Base-by-base conservation (phyloP, 1,284 basidiomycete species). In the Peniophora sp. region DNA sequence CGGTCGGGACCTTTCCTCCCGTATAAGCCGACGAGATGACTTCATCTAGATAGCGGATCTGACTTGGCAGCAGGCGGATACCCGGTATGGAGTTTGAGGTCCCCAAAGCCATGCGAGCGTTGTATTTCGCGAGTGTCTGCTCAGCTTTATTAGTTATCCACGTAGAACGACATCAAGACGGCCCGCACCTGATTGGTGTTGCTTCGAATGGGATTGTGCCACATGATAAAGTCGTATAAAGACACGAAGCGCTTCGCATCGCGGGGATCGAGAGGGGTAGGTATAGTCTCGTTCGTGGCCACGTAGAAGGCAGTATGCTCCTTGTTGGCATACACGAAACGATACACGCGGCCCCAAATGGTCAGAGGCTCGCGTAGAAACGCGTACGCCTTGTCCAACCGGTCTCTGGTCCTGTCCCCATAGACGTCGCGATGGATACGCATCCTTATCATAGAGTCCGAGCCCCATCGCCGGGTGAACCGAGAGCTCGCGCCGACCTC, bases 61-160 rank as follows among this genome's bases (percentile, higher is more conserved):
- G 49, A 3, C 52, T 50, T 1, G 52, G 50, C 0, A 56, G 34
- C 3, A 73, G 50, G 1, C 57, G 53, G 1, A 68, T 55, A 0
- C 70, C 72, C 2, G 72, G 71, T 0, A 71, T 61, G 0, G 71
- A 73, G 47, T 65, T 69, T 3, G 71, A 73, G 2, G 72, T 54
- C 0, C 64, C 68, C 0, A 74, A 61, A 0, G 68, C 63, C 36
- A 67, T 64, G 1, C 72, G 64, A 5, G 72, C 62, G 6, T 65
- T 62, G 67, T 68, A 74, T 51, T 74, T 74, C 10, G 64, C 66
- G 43, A 71, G 58, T 8, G 64, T 63, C 72, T 74, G 42, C n/a
- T n/a, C n/a, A n/a, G n/a, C n/a, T n/a, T n/a, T n/a, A n/a, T n/a
- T n/a, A n/a, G n/a, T n/a, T n/a, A n/a, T n/a, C n/a, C 27, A 32